Conservation (phyloP, 1,284 basidiomycete genomes). For the Fomitopsis schrenkii region DNA sequence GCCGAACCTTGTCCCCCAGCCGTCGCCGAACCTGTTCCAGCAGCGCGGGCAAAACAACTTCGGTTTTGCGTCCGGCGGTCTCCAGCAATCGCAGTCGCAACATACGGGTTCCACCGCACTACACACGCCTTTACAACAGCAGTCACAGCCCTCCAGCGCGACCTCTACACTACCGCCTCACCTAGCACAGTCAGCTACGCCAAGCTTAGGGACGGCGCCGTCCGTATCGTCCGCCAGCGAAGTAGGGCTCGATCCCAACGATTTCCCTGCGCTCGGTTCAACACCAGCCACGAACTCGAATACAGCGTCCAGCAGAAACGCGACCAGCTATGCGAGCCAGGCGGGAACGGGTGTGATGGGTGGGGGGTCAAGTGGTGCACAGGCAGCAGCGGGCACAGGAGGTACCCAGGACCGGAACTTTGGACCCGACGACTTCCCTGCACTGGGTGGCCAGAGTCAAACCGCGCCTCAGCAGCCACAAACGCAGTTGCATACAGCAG, state of each 20-base stretch:
- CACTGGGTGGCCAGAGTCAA: constrained; percentile 58
- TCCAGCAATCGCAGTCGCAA: constrained; percentile 40
- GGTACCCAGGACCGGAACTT: constrained; percentile 60
- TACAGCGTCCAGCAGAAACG: constrained; percentile 30
- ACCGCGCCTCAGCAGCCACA: constrained; percentile 35
- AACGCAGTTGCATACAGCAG: constrained; percentile 24
- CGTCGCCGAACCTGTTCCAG: constrained; percentile 60
- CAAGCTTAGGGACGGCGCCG: constrained; percentile 41
- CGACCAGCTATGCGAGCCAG: constrained; percentile 72
- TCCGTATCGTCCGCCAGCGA: constrained; percentile 65
- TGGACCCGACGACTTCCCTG: constrained; percentile 78
- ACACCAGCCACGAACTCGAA: constrained; percentile 33
- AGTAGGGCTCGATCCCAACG: constrained; percentile 78
- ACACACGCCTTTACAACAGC: constrained; percentile 27
- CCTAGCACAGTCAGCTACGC: constrained; percentile 46
- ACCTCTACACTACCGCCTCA: constrained; percentile 50
- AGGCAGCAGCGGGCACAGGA: constrained; percentile 31
- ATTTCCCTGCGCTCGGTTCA: constrained; percentile 80
- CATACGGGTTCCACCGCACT: constrained; percentile 36
- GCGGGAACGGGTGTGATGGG: constrained; percentile 56
- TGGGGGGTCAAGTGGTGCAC: constrained; percentile 34
- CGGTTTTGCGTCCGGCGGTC: constrained; percentile 49
- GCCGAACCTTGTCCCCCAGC: constrained; percentile 54
- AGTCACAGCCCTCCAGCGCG: constrained; percentile 46
- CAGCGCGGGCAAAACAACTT: constrained; percentile 54